Evolutionary conservation across 352 stramenopile species (phyloP).

Genomic region (Hyaloperonospora arabidopsidis): DNA sequence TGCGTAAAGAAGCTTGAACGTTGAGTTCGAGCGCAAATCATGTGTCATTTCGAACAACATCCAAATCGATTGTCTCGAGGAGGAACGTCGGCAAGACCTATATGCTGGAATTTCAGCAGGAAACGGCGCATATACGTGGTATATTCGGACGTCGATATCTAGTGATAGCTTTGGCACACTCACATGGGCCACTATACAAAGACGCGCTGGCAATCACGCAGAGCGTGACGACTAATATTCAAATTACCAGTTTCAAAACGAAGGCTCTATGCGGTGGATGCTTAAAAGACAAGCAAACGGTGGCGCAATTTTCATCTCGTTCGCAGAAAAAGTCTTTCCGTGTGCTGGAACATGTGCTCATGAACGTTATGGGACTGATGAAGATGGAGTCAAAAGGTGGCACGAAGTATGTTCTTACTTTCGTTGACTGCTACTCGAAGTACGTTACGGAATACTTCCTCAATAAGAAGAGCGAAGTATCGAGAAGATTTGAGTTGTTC

Average conservation of each 20-base stretch:
- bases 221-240: too few relatives aligned
- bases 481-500: not conserved
- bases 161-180: too few relatives aligned
- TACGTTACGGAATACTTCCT: not conserved
- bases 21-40: constrained; percentile 7
- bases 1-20: constrained; percentile 1
- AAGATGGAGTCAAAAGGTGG: constrained; percentile 14
- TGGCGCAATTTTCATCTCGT: constrained; percentile 2
- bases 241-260: constrained; percentile 7
- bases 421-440: not conserved
- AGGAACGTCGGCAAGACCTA: too few relatives aligned
- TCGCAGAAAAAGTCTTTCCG: constrained; percentile 4
- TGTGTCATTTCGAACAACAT: too few relatives aligned
- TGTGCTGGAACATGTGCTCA: constrained; percentile 6
- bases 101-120: too few relatives aligned
- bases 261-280: not conserved
- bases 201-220: too few relatives aligned
- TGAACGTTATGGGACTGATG: constrained; percentile 15
- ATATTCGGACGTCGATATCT: too few relatives aligned
- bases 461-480: not conserved
- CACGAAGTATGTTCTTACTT: constrained; percentile 7
- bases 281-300: not conserved
- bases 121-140: too few relatives aligned
- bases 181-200: too few relatives aligned
- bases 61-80: too few relatives aligned